Conservation (phyloP, 331 rosid genomes). For the Arachis monticola region DNA sequence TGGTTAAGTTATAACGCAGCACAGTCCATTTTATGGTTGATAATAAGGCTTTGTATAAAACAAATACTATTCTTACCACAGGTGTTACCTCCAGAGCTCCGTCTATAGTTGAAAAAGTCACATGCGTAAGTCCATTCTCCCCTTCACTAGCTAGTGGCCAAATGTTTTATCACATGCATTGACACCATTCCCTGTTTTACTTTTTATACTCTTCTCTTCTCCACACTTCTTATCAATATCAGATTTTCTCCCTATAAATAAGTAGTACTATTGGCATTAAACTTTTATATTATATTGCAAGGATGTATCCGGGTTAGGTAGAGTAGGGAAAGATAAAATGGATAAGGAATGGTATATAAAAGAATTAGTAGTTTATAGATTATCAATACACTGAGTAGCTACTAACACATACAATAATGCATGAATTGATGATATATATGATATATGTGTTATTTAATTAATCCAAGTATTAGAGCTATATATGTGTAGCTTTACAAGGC, state of each 20-base stretch:
- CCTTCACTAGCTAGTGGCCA: slow-evolving; percentile 46
- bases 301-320: background rate
- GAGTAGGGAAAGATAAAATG: background rate
- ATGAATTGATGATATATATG: too few species aligned
- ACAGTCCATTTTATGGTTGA: too few species aligned
- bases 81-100: too few species aligned
- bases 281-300: background rate
- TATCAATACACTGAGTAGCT: too few species aligned
- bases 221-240: slow-evolving; percentile 29
- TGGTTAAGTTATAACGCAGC: too few species aligned
- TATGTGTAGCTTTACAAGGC: slow-evolving; percentile 15
- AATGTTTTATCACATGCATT: slow-evolving; percentile 65
- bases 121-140: background rate
- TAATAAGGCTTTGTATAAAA: too few species aligned
- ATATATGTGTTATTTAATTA: too few species aligned
- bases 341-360: slow-evolving; percentile 5
- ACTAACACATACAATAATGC: too few species aligned
- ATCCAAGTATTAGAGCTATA: too few species aligned
- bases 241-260: slow-evolving; percentile 21
- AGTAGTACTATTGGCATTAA: background rate
- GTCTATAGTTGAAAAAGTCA: too few species aligned
- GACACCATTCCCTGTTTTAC: slow-evolving; percentile 61
- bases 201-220: slow-evolving; percentile 50
- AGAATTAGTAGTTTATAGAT: too few species aligned
- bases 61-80: too few species aligned